phyloP scores from a whole-genome alignment of 164 flowering plant species.

The Saururus chinensis region DNA sequence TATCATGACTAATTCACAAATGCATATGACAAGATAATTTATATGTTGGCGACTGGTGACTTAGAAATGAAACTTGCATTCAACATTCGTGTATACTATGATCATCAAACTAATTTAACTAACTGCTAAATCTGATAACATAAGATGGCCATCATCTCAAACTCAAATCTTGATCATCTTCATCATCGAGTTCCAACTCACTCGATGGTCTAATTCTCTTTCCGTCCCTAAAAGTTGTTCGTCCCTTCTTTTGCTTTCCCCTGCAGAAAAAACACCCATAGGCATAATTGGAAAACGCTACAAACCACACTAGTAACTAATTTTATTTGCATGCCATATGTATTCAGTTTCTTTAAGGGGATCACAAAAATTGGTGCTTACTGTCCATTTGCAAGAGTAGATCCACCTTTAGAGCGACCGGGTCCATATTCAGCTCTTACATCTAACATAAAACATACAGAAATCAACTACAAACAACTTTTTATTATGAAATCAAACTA shows the following conservation, averaged over 20 bases:
- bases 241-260: constrained; percentile 78
- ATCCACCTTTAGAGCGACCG: constrained; percentile 59
- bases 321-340: too few species aligned
- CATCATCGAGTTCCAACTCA: constrained; percentile 67
- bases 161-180: constrained; percentile 69
- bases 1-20: too few species aligned
- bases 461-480: constrained; percentile 7
- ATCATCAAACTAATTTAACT: too few species aligned
- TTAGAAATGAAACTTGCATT: too few species aligned
- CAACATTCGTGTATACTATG: too few species aligned
- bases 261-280: constrained; percentile 19
- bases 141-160: constrained; percentile 9
- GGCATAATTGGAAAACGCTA: too few species aligned
- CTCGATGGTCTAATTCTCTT: constrained; percentile 47
- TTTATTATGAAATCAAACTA: constrained; percentile 1
- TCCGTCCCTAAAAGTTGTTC: constrained; percentile 47
- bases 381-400: constrained; percentile 34
- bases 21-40: too few species aligned
- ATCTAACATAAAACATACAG: constrained; percentile 23
- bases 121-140: neutral
- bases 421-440: constrained; percentile 62
- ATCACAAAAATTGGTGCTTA: neutral
- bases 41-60: too few species aligned
- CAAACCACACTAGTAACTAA: too few species aligned
- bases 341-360: too few species aligned